phyloP scores from a whole-genome alignment of 2,329 filamentous ascomycete genomes.

The Exophiala dermatitidis region DNA sequence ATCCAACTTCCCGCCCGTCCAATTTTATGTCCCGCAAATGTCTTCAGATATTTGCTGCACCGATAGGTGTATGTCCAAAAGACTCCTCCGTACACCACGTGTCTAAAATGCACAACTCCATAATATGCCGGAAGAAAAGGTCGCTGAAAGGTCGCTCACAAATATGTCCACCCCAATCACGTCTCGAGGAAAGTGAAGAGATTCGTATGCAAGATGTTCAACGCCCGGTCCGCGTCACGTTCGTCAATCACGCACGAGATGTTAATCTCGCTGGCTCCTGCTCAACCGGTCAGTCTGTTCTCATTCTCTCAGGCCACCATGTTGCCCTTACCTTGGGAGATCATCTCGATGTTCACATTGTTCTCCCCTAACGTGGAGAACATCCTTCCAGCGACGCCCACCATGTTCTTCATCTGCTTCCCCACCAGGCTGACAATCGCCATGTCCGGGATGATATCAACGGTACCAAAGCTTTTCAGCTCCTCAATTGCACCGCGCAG shows the following conservation, averaged over 20 bases:
- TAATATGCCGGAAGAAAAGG: slow-evolving; percentile 5
- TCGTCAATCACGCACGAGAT: slow-evolving; percentile 97
- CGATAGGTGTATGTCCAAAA: not conserved
- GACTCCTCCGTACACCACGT: slow-evolving; percentile 2
- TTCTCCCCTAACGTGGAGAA: slow-evolving; percentile 90
- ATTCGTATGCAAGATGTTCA: slow-evolving; percentile 94
- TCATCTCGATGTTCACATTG: slow-evolving; percentile 98
- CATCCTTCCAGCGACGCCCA: slow-evolving; percentile 87
- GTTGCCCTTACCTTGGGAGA: slow-evolving; percentile 71
- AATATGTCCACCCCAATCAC: slow-evolving; percentile 11
- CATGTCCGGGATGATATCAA: slow-evolving; percentile 86
- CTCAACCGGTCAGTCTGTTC: slow-evolving; percentile 11
- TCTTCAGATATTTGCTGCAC: not conserved
- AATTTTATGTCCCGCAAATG: slow-evolving; percentile 2
- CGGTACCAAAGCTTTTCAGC: slow-evolving; percentile 73
- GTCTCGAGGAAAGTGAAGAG: slow-evolving; percentile 91
- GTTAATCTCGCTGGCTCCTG: slow-evolving; percentile 96
- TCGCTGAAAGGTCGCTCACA: slow-evolving; percentile 11
- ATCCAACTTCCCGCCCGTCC: not conserved
- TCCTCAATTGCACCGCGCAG: slow-evolving; percentile 60
- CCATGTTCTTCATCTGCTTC: slow-evolving; percentile 96
- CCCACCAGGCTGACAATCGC: slow-evolving; percentile 92
- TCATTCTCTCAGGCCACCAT: not conserved
- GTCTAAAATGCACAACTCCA: slow-evolving; percentile 12
- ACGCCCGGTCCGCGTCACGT: slow-evolving; percentile 78